Conservation (phyloP, 495 filamentous ascomycete species). For the Lepidopterella palustris region DNA sequence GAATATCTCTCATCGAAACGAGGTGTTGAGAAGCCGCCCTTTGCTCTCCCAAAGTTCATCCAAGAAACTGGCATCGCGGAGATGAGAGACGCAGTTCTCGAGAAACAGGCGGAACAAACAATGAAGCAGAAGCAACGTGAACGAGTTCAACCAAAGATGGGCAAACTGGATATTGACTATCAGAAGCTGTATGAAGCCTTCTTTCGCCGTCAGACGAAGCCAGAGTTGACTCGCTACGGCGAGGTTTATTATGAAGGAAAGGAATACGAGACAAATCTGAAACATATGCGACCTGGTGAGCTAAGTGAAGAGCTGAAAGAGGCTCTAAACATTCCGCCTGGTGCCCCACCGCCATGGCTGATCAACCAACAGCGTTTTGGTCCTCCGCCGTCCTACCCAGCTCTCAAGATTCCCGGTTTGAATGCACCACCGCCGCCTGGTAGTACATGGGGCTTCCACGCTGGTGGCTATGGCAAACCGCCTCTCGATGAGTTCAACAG, state of each 20-base stretch:
- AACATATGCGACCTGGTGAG: constrained; percentile 83
- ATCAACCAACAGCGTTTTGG: constrained; percentile 94
- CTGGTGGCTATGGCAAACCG: constrained; percentile 92
- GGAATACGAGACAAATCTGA: constrained; percentile 92
- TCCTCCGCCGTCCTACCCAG: constrained; percentile 86
- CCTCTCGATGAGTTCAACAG: constrained; percentile 87
- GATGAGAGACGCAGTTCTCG: constrained; percentile 93
- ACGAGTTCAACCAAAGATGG: constrained; percentile 92
- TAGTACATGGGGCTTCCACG: constrained; percentile 91
- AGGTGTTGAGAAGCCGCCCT: constrained; percentile 90
- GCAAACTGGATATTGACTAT: constrained; percentile 95
- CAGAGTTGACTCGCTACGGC: constrained; percentile 85
- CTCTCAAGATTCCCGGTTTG: constrained; percentile 84
- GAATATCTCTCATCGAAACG: constrained; percentile 95
- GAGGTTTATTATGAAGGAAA: constrained; percentile 99
- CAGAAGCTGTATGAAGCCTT: constrained; percentile 97
- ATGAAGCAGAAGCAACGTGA: constrained; percentile 95
- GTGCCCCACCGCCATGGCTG: constrained; percentile 92
- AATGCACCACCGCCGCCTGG: constrained; percentile 94
- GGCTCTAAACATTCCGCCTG: constrained; percentile 87
- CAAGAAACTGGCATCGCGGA: constrained; percentile 95
- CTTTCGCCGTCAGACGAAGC: constrained; percentile 95
- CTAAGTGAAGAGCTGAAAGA: constrained; percentile 85
- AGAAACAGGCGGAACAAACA: constrained; percentile 85
- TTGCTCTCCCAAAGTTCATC: constrained; percentile 92